Percentiles rank a stretch among this genome's conserved stretches.
Evolutionary conservation across 164 flowering plant genomes (phyloP).

Genomic region (Vitis vinifera): ASM3070453v1 NC_081818.1:3218001-3218500

Average conservation of each 20-base stretch:
- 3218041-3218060: too few species aligned
- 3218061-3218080: too few species aligned
- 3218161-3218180: too few species aligned
- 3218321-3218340: not conserved
- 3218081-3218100: too few species aligned
- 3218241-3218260: too few species aligned
- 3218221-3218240: too few species aligned
- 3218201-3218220: too few species aligned
- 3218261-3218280: too few species aligned
- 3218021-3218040: too few species aligned
- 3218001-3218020: not conserved
- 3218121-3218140: not conserved
- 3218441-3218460: conserved; percentile 97
- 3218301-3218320: not conserved
- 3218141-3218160: too few species aligned
- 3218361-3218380: not conserved
- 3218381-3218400: conserved; percentile 28
- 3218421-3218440: conserved; percentile 97
- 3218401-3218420: conserved; percentile 97
- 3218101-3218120: not conserved
- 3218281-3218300: not conserved
- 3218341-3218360: not conserved
- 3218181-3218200: too few species aligned
- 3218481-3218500: conserved; percentile 65
- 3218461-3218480: conserved; percentile 96